Conservation (phyloP, 2,329 filamentous ascomycete genomes). For the Xylaria sp. region DNA sequence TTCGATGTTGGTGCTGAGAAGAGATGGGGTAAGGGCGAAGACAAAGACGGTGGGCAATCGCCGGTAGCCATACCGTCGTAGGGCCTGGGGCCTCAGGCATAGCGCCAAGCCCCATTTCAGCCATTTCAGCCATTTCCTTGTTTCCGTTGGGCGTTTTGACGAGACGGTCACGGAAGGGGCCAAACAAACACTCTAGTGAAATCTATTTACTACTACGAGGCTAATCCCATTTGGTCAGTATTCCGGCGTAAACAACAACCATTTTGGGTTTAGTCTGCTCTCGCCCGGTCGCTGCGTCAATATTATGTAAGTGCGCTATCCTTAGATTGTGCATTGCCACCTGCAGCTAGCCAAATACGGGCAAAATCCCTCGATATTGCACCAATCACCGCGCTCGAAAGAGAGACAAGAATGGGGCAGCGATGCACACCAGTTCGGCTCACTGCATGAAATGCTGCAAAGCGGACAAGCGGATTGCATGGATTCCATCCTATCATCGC, state of each 20-base stretch:
- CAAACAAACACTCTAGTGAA: no score
- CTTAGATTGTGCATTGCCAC: background rate
- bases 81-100: constrained; percentile 16
- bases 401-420: background rate
- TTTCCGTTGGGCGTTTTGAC: background rate
- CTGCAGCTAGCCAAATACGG: background rate
- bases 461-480: background rate
- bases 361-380: background rate
- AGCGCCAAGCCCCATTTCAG: background rate
- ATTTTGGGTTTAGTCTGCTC: background rate
- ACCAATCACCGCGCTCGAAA: background rate
- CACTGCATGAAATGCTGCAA: background rate
- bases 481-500: background rate
- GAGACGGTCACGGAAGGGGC: no score
- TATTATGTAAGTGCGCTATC: background rate
- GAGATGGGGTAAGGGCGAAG: background rate
- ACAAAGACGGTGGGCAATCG: constrained; percentile 11
- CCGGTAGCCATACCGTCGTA: constrained; percentile 14
- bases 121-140: background rate
- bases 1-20: constrained; percentile 1
- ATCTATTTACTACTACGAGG: background rate
- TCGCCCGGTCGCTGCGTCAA: background rate
- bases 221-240: background rate
- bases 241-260: background rate
- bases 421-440: background rate